A percentile compares a stretch with the other conserved stretches of the same genome.
These are phyloP conservation scores for Hirsutella minnesotensis DNA, from an alignment of 2,329 filamentous ascomycete genomes.

Conservation along the genomic window DNA sequence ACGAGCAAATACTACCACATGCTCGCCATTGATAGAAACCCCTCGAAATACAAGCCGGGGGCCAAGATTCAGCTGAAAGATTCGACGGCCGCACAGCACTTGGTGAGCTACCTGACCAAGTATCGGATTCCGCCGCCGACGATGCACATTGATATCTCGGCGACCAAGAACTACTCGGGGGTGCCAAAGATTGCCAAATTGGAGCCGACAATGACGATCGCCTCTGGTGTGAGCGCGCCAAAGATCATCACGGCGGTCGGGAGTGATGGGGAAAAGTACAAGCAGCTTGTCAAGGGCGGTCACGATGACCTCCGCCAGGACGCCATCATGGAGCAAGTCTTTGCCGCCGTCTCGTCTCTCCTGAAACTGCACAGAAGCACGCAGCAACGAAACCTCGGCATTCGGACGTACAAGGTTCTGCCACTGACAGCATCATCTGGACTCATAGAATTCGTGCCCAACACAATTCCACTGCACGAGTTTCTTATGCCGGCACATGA, in stretches of 20 bases:
- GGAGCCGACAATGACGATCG: constrained; percentile 68
- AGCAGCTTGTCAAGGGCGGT: constrained; percentile 88
- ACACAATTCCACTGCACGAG: constrained; percentile 85
- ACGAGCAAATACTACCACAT: constrained; percentile 56
- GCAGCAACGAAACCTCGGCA: constrained; percentile 75
- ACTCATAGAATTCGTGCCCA: constrained; percentile 91
- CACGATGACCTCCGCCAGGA: constrained; percentile 95
- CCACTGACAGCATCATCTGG: constrained; percentile 77
- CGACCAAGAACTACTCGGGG: constrained; percentile 61
- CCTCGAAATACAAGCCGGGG: constrained; percentile 55
- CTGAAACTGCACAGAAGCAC: constrained; percentile 78
- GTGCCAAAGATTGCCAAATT: constrained; percentile 66
- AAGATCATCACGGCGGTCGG: constrained; percentile 82
- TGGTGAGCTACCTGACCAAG: constrained; percentile 51
- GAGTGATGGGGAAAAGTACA: constrained; percentile 68
- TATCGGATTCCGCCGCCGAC: constrained; percentile 78
- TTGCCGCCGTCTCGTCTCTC: constrained; percentile 85
- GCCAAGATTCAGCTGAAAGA: constrained; percentile 53
- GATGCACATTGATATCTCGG: constrained; percentile 66
- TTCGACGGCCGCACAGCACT: constrained; percentile 46
- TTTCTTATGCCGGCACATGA: constrained; percentile 87
- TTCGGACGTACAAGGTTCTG: constrained; percentile 94
- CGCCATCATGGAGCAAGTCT: constrained; percentile 98
- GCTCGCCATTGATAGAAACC: constrained; percentile 53
- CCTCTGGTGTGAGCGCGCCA: constrained; percentile 80